Conservation (phyloP, 805 yeast species). For the Saccharomycopsis selenospora region DNA sequence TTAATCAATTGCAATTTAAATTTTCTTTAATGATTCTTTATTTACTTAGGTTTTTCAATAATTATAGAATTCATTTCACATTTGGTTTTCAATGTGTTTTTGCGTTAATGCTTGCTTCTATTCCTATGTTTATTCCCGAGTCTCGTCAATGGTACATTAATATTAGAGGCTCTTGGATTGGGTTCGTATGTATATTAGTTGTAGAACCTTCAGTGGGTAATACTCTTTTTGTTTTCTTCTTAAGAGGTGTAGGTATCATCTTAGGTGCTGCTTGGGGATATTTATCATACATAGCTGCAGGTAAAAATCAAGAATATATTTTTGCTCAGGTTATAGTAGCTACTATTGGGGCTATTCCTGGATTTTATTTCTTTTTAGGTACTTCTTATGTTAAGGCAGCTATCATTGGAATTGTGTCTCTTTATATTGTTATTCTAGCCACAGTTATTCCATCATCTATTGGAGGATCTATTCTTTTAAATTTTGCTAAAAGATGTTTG, state of each 20-base stretch:
- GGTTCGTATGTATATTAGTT: constrained; percentile 44
- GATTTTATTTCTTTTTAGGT: constrained; percentile 38
- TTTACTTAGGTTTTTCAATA: constrained; percentile 6
- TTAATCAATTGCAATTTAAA: neutral
- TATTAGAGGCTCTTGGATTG: constrained; percentile 46
- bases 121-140: constrained; percentile 44
- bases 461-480: constrained; percentile 35
- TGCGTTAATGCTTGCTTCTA: constrained; percentile 40
- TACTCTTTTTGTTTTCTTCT: constrained; percentile 40
- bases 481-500: constrained; percentile 43
- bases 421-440: constrained; percentile 41
- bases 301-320: constrained; percentile 32
- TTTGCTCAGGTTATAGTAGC: constrained; percentile 38
- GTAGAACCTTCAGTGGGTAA: constrained; percentile 46
- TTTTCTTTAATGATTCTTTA: neutral
- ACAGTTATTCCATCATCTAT: constrained; percentile 33
- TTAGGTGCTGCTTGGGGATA: constrained; percentile 45
- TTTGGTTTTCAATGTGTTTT: constrained; percentile 41
- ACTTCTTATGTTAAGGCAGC: constrained; percentile 47
- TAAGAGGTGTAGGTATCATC: constrained; percentile 41
- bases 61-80: constrained; percentile 32
- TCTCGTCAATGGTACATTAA: constrained; percentile 42
- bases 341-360: constrained; percentile 38
- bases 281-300: constrained; percentile 39
- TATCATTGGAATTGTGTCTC: constrained; percentile 40